A percentile compares a stretch with the other conserved stretches of the same genome.
Conservation (phyloP, 345 rosid genomes). For the Carallia pectinifolia region DNA sequence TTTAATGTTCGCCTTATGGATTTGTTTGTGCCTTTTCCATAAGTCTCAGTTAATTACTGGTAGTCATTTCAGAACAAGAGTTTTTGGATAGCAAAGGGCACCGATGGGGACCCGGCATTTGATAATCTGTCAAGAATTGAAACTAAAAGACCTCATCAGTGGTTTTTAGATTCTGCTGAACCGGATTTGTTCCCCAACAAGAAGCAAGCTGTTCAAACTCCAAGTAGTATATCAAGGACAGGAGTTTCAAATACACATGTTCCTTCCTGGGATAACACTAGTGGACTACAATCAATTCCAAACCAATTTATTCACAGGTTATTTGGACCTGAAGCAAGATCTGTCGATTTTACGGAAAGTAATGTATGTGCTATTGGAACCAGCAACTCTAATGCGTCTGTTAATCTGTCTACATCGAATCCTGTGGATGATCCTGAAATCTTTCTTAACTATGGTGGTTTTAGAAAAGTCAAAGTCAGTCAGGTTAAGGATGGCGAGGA, state of each 20-base stretch:
- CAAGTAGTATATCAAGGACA: conserved; percentile 30
- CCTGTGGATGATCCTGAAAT: conserved; percentile 53
- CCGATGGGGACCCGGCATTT: conserved; percentile 52
- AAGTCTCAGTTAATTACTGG: conserved; percentile 9
- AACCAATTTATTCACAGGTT: conserved; percentile 62
- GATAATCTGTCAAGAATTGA: conserved; percentile 56
- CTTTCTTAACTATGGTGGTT: conserved; percentile 51
- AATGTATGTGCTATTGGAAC: conserved; percentile 44
- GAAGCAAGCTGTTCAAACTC: conserved; percentile 63
- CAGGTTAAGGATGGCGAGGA: conserved; percentile 54
- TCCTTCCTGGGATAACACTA: conserved; percentile 59
- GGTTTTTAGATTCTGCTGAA: conserved; percentile 65
- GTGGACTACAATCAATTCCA: conserved; percentile 57
- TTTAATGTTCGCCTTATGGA: background rate
- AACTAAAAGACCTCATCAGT: conserved; percentile 64
- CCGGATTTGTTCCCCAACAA: conserved; percentile 70
- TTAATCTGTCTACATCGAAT: conserved; percentile 60
- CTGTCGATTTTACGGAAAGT: conserved; percentile 52
- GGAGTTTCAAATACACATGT: conserved; percentile 38
- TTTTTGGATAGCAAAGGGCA: conserved; percentile 58
- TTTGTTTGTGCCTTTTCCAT: no score
- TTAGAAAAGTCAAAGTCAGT: conserved; percentile 60
- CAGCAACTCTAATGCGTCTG: conserved; percentile 39
- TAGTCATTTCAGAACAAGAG: conserved; percentile 64
- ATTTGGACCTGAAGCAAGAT: conserved; percentile 63